Evolutionary conservation across 352 stramenopile species (phyloP).

Genomic region (Globisporangium heterothallicum): DNA sequence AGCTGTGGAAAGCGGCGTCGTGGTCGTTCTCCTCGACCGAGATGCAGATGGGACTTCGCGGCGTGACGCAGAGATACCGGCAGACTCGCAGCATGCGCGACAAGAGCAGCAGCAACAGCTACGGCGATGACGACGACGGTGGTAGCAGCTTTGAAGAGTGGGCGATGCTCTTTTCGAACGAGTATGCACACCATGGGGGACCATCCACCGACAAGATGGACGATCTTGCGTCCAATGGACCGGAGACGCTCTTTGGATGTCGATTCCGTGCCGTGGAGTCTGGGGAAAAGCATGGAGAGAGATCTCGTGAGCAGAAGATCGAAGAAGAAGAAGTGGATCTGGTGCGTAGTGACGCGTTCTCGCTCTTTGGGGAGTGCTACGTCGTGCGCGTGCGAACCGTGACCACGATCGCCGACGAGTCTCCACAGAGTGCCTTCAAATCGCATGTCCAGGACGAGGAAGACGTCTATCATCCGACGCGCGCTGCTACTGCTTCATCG

Average conservation of each 20-base stretch:
- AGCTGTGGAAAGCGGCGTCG: slow-evolving; percentile 13
- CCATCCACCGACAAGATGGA: neutral
- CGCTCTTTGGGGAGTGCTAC: slow-evolving; percentile 18
- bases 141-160: slow-evolving; percentile 4
- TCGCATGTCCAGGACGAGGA: neutral
- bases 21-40: slow-evolving; percentile 13
- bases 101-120: neutral
- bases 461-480: neutral
- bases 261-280: neutral
- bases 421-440: neutral
- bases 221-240: neutral
- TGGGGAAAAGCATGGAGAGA: neutral
- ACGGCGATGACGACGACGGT: neutral
- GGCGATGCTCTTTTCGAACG: slow-evolving; percentile 4
- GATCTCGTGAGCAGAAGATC: neutral
- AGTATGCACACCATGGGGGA: neutral
- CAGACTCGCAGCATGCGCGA: slow-evolving; percentile 3
- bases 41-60: slow-evolving; percentile 9
- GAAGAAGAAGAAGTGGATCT: slow-evolving; percentile 9
- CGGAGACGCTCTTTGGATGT: slow-evolving; percentile 16
- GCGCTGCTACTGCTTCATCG: neutral
- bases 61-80: slow-evolving; percentile 7
- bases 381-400: slow-evolving; percentile 10
- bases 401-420: neutral
- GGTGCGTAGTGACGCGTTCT: slow-evolving; percentile 12